phyloP scores from a whole-genome alignment of 768 basidiomycete species.

The Phaffia australis region DNA sequence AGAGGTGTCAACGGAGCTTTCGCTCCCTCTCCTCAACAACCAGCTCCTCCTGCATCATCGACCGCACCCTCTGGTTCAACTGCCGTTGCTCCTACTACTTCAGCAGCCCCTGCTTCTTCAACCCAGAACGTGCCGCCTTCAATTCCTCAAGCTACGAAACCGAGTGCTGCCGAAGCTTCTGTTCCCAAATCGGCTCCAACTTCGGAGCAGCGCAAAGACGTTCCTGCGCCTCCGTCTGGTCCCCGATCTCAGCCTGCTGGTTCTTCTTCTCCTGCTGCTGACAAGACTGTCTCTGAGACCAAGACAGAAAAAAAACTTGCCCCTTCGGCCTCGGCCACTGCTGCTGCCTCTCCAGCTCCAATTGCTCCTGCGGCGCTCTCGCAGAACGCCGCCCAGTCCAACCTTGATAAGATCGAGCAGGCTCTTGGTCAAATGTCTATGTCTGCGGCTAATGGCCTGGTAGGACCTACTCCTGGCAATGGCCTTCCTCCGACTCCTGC shows the following conservation, averaged over 20 bases:
- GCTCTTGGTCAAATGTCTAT: constrained; percentile 25
- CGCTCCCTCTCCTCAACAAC: background rate
- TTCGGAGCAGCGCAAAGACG: background rate
- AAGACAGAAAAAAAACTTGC: background rate
- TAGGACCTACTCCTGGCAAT: background rate
- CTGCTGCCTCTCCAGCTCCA: constrained; percentile 1
- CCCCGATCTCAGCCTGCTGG: background rate
- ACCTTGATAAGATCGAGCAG: constrained; percentile 26
- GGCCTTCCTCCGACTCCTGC: background rate
- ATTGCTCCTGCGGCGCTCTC: background rate
- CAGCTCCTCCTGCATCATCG: background rate
- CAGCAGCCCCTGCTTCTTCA: background rate
- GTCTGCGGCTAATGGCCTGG: background rate
- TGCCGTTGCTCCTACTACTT: background rate
- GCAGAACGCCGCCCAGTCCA: constrained; percentile 8
- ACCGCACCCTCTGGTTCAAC: background rate
- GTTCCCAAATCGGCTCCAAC: background rate
- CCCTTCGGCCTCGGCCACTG: background rate
- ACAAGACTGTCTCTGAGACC: background rate
- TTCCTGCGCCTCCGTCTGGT: constrained; percentile 2
- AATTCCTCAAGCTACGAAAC: background rate
- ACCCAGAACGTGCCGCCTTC: background rate
- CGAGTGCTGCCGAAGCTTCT: background rate
- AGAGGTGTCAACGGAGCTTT: background rate
- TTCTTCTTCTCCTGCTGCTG: constrained; percentile 12